Evolutionary conservation across 345 rosid species (phyloP), one percentile per base, ranked within the genome.

Genomic region (Populus ilicifolia): DNA sequence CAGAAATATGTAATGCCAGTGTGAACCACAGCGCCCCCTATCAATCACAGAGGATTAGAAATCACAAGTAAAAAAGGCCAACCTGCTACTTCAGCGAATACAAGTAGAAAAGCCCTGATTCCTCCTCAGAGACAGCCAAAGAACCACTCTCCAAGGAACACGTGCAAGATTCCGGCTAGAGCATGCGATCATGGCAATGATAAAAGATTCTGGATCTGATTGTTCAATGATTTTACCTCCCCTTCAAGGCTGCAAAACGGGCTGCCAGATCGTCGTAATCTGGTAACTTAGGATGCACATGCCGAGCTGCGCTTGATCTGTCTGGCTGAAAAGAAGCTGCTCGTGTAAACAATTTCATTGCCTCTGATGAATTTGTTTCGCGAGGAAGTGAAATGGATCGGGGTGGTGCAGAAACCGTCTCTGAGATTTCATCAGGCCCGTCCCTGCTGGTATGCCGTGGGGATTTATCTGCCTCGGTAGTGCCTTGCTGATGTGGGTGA

Each of bases 221-320:
- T 75, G 39, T 78, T 25, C 41, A 44, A 61, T n/a, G 48, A 61
- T 50, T 41, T 86, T 87, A 93, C 73, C 86, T 89, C 71, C 97
- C 98, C 83, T 87, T 92, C 71, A 93, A 88, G 48, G 95, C 91
- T 7, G 99, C 93, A 83, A 96, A 84, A 21, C 90, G 88, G 8
- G 99, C 98, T 7, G 99, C 96, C 89, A 96, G 82, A 77, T 91
- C 95, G 62, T 96, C 99, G 62, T 92, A 96, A 80, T 96, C 89
- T 5, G 98, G 99, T 78, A 96, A 85, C 82, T 93, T 96, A 1
- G 98, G 99, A 85, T 96, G 99, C 80, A 96, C 99, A 44, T 96
- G 99, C 67, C 87, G 83, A 12, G 94, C 93, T 38, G 82, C 79
- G 77, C 71, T 82, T 2, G 91, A 87, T 76, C 91, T 81, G 66